phyloP scores from a whole-genome alignment of 768 basidiomycete species.

The Dacryopinax primogenitus region DNA sequence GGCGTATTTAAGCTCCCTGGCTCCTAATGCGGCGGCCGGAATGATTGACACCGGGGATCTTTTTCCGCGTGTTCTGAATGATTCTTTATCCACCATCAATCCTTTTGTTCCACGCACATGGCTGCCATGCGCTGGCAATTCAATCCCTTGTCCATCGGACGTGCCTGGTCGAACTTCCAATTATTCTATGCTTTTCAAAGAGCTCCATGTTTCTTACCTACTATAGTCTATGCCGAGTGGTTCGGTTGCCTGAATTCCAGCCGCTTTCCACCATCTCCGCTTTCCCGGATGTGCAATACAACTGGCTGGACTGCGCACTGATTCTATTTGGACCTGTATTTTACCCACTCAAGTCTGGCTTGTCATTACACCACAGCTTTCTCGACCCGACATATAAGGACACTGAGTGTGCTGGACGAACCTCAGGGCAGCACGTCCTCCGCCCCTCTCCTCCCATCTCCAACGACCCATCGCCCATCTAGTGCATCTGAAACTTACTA shows the following conservation, averaged over 20 bases:
- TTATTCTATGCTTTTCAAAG: background rate
- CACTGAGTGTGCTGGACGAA: background rate
- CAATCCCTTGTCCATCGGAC: background rate
- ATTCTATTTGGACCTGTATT: background rate
- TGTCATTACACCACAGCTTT: background rate
- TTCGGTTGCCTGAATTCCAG: background rate
- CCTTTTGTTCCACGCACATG: background rate
- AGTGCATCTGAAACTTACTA: background rate
- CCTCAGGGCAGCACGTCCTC: background rate
- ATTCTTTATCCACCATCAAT: background rate
- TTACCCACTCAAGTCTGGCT: background rate
- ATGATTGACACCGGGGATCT: background rate
- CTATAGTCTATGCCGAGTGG: background rate
- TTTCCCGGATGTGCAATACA: background rate
- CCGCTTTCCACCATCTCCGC: background rate
- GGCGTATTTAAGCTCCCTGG: background rate
- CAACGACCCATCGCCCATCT: background rate
- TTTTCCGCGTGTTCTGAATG: background rate
- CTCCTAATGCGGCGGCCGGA: background rate
- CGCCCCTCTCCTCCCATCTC: background rate
- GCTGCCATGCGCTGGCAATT: background rate
- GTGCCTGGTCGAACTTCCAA: background rate
- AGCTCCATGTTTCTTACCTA: background rate
- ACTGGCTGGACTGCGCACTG: background rate
- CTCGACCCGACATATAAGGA: background rate